phyloP scores from a whole-genome alignment of 1,284 basidiomycete species.

The Peniophora sp. region DNA sequence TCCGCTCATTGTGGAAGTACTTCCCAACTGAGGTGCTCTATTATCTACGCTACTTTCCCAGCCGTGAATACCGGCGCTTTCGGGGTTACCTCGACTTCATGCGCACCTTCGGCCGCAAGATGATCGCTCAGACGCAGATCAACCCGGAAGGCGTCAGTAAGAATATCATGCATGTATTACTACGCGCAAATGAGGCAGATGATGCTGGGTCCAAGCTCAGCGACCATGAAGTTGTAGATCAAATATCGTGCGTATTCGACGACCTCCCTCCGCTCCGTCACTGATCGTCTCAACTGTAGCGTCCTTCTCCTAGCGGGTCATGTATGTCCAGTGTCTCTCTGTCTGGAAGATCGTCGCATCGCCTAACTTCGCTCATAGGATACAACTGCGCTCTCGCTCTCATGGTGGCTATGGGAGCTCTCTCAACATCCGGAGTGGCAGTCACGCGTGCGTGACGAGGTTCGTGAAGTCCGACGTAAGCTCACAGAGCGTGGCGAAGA shows the following conservation, averaged over 20 bases:
- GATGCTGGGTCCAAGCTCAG: constrained; percentile 13
- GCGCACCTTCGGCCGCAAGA: constrained; percentile 14
- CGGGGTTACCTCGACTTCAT: constrained; percentile 13
- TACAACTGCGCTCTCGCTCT: constrained; percentile 22
- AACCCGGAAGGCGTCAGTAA: constrained; percentile 9
- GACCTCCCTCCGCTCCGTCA: no score
- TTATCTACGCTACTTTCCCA: constrained; percentile 18
- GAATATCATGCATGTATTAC: constrained; percentile 22
- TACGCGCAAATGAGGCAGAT: constrained; percentile 17
- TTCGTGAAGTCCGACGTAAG: constrained; percentile 29
- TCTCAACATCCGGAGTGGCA: constrained; percentile 39
- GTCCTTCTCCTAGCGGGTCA: constrained; percentile 25
- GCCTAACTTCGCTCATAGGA: no score
- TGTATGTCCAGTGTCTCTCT: no score
- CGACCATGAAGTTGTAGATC: constrained; percentile 21
- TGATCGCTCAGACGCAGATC: constrained; percentile 10
- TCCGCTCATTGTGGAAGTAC: constrained; percentile 18
- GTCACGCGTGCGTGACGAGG: constrained; percentile 42
- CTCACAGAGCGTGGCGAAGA: constrained; percentile 35
- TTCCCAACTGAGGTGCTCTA: constrained; percentile 15
- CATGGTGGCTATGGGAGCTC: constrained; percentile 34
- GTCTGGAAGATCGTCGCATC: no score
- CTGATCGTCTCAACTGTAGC: no score
- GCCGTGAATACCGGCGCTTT: constrained; percentile 17
- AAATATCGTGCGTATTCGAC: constrained; percentile 15